Base-by-base conservation (phyloP, 2,329 filamentous ascomycete genomes). In the Ceratocystis papillata region DNA sequence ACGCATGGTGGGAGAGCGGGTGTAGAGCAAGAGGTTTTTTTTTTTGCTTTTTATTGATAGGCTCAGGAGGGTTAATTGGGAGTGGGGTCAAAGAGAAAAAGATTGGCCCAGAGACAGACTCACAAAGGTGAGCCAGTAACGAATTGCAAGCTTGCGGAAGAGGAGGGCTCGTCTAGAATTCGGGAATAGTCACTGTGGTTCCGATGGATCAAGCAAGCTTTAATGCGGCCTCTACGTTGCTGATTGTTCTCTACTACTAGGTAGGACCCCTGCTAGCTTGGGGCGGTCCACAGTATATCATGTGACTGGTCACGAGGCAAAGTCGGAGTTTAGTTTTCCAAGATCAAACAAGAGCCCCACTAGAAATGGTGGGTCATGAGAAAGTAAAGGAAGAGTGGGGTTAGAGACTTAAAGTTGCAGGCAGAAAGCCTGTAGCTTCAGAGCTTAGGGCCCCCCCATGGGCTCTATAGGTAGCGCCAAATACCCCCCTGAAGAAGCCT, bases 1-100 rank as follows among this genome's bases (percentile, higher is more conserved):
- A 78, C 90, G 86, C 93, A 97, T 97, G 70, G 73, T 89, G 71
- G 70, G 33, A 41, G 8, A 33, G 20, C 17, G n/a, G 28, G 37
- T 41, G 37, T 22, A 25, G 50, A 25, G 50, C 7, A 25, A 25
- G 50, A 25, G n/a, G 22, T 17, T 22, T 28, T 28, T 22, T 25
- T 10, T 55, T 8, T 15, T 4, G 37, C 10, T 41, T 41, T 41
- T 41, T 37, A 37, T 37, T 41, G 37, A 41, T 41, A 41, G 37
- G 37, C 37, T 12, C 37, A 15, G 37, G 37, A 41, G 10, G 12
- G 37, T 41, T 5, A 15, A 41, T 20, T 15, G 28, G 55, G 55
- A 15, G 20, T 22, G 48, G 22, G 6, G 2, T 10, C 3, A 10
- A 25, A 28, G 48, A 53, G 48, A 53, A 25, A 61, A 30, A 45